Base-by-base conservation (phyloP, 2,329 filamentous ascomycete species). In the Apiospora koreana region DNA sequence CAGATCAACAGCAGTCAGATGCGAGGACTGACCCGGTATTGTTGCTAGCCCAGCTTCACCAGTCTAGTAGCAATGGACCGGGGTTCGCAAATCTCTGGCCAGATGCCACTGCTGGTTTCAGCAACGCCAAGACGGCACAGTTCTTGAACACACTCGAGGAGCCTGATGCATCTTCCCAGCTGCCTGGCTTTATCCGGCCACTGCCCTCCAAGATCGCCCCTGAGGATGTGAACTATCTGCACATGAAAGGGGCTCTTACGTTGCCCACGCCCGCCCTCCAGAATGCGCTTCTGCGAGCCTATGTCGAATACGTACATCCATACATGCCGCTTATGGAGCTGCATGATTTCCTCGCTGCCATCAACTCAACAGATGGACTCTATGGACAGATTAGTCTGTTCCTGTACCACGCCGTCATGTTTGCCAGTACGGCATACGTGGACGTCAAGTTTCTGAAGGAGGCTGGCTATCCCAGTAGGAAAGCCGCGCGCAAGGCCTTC, bases 391-490 rank as follows among this genome's bases (percentile, higher is more conserved):
- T 94, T 76, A 97, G 95, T 82, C 84, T 98, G 75, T 88, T 98
- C 71, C 84, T 98, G 1, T 98, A 97, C 81, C 95, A 98, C 79
- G 93, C 95, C 14, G 92, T 97, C 77, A 97, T 98, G 94, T 98
- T 98, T 79, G 92, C 94, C 1, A 94, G 93, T 1, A 93, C 93
- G 2, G 94, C 95, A 0, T 97, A 96, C 79, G 91, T 97, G 70
- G 94, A 96, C 75, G 92, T 94, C 83, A 89, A 91, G 70, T 86
- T 91, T 77, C 85, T 98, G 65, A 89, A 88, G 45, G 89, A 91
- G 67, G 94, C 93, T 28, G 95, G 95, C 1, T 97, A 94, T 78
- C 81, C 87, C 9, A 92, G 88, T 28, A 87, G 95, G 65, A 95
- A 96, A 82, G 90, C 90, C 70, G 95, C 95, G 12, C 88, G 95